Evolutionary conservation across 2,329 filamentous ascomycete genomes (phyloP).

Genomic region (Microdochium trichocladiopsis): DNA sequence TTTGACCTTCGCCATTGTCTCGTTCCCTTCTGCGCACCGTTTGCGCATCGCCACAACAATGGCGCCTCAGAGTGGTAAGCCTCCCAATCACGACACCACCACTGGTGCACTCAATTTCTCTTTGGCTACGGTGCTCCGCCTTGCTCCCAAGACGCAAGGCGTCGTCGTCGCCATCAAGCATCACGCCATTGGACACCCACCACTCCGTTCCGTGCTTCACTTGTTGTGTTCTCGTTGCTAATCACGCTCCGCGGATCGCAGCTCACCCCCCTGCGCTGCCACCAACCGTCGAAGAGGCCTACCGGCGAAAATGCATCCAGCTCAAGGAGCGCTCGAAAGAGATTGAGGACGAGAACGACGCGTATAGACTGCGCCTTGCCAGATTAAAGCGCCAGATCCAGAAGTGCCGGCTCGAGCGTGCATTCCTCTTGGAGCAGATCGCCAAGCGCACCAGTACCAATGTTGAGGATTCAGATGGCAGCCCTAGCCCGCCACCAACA

Average conservation of each 20-base stretch:
- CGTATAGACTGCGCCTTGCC: conserved; percentile 68
- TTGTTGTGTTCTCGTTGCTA: no score
- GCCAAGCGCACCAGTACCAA: conserved; percentile 67
- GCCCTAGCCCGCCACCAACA: conserved; percentile 72
- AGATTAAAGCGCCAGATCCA: conserved; percentile 80
- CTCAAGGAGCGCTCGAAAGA: conserved; percentile 87
- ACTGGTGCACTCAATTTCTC: no score
- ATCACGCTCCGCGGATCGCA: conserved; percentile 16
- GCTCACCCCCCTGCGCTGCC: conserved; percentile 58
- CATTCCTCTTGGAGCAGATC: conserved; percentile 67
- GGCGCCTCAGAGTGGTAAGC: conserved; percentile 21
- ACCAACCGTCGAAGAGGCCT: conserved; percentile 90
- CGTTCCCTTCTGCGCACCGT: background rate
- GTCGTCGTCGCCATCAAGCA: background rate
- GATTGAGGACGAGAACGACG: conserved; percentile 86
- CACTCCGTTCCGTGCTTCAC: no score
- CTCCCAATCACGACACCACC: no score
- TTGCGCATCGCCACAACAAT: conserved; percentile 8
- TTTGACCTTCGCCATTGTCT: background rate
- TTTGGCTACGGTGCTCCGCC: no score
- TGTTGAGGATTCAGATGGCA: conserved; percentile 72
- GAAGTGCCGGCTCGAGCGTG: conserved; percentile 83
- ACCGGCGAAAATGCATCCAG: conserved; percentile 93
- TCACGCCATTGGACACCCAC: no score
- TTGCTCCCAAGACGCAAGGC: no score